Percentiles rank a stretch among this genome's conserved stretches.
Evolutionary conservation across 345 rosid species (phyloP).

Genomic region (Garcia nutans): DNA sequence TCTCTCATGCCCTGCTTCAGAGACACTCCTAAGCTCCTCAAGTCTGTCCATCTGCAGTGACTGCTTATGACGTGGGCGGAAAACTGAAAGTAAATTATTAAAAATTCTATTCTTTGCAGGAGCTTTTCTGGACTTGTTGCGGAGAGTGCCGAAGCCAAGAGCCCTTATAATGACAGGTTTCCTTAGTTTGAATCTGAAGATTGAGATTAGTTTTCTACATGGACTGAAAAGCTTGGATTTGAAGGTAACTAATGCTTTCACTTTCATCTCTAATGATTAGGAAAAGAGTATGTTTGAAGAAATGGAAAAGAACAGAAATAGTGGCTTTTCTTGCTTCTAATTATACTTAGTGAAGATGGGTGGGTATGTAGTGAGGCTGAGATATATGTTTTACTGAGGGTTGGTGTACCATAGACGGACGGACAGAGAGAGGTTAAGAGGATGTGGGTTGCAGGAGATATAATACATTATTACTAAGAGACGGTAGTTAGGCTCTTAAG

Average conservation of each 20-base stretch:
- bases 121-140: constrained; percentile 26
- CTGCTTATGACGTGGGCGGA: constrained; percentile 23
- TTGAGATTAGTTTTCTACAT: constrained; percentile 41
- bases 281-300: constrained; percentile 20
- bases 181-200: constrained; percentile 50
- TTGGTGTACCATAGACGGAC: constrained; percentile 18
- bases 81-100: constrained; percentile 21
- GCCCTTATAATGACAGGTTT: constrained; percentile 49
- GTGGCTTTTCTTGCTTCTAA: constrained; percentile 15
- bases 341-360: neutral
- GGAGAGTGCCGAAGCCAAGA: constrained; percentile 26
- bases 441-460: neutral
- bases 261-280: constrained; percentile 39
- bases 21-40: constrained; percentile 29
- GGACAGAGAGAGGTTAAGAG: constrained; percentile 7
- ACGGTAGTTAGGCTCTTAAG: neutral
- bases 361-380: neutral
- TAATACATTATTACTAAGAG: neutral
- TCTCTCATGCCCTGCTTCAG: constrained; percentile 29
- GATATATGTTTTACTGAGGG: neutral
- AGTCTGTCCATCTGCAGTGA: constrained; percentile 38
- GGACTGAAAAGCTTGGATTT: constrained; percentile 56
- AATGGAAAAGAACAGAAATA: constrained; percentile 12
- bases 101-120: constrained; percentile 7
- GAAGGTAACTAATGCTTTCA: constrained; percentile 56